Evolutionary conservation across 805 yeast species (phyloP).

Genomic region (Yamadazyma endophytica): DNA sequence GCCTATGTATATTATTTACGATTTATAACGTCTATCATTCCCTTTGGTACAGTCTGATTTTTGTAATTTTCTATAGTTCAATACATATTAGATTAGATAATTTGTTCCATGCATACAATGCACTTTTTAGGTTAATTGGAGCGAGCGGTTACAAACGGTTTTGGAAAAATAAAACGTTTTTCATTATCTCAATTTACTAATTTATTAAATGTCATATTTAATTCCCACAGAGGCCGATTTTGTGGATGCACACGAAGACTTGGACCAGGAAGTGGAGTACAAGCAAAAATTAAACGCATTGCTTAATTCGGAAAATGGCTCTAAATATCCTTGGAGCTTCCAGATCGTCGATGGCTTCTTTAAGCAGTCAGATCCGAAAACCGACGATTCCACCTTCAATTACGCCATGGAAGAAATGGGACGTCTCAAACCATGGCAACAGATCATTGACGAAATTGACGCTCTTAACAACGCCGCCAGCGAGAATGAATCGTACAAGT

Average conservation of each 20-base stretch:
- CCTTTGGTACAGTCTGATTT: too few species aligned
- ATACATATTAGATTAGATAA: too few species aligned
- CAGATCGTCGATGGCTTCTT: constrained; percentile 49
- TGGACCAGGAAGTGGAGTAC: constrained; percentile 14
- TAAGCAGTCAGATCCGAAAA: constrained; percentile 40
- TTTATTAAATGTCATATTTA: constrained; percentile 19
- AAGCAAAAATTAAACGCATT: constrained; percentile 7
- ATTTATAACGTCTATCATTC: not conserved
- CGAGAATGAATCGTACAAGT: constrained; percentile 40
- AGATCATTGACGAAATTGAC: constrained; percentile 25
- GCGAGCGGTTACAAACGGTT: too few species aligned
- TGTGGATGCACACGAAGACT: constrained; percentile 28
- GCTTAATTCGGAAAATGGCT: constrained; percentile 14
- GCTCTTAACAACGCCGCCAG: constrained; percentile 31
- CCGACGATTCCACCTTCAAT: constrained; percentile 46
- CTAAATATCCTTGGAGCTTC: constrained; percentile 41
- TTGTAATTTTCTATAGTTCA: too few species aligned
- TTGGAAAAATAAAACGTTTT: too few species aligned
- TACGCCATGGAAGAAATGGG: constrained; percentile 44
- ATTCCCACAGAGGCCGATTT: constrained; percentile 28
- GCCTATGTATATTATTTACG: constrained; percentile 1
- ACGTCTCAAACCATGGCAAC: constrained; percentile 37
- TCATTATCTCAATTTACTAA: too few species aligned
- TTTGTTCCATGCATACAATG: too few species aligned
- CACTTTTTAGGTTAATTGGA: too few species aligned